These are phyloP conservation scores for Colletotrichum sp. DNA, from an alignment of 2,329 filamentous ascomycete genomes.

Conservation along the genomic window DNA sequence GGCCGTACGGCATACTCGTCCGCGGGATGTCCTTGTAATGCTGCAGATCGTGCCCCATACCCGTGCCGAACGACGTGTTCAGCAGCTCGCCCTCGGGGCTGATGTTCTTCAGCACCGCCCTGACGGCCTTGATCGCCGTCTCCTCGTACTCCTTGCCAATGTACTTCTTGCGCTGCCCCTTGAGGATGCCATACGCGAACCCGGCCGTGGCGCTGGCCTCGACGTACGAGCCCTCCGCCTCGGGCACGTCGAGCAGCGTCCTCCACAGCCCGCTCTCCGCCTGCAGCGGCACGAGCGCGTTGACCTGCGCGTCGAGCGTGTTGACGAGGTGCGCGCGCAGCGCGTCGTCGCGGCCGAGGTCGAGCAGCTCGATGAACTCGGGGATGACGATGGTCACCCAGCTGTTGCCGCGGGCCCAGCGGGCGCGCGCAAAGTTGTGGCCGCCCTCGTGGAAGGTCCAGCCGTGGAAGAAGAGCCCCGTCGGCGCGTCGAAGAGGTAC, in stretches of 20 bases:
- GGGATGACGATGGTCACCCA: constrained; percentile 87
- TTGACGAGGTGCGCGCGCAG: constrained; percentile 64
- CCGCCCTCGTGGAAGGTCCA: constrained; percentile 77
- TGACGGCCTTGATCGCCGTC: constrained; percentile 68
- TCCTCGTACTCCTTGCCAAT: constrained; percentile 65
- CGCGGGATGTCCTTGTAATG: constrained; percentile 79
- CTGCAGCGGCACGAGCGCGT: constrained; percentile 67
- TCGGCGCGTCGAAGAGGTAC: constrained; percentile 75
- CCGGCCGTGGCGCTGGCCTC: constrained; percentile 82
- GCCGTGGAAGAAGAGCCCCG: constrained; percentile 81
- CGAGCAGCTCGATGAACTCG: constrained; percentile 77
- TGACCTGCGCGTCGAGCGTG: constrained; percentile 72
- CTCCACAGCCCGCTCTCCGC: constrained; percentile 70
- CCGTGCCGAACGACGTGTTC: constrained; percentile 80
- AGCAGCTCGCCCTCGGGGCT: constrained; percentile 71
- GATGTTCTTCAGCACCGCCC: constrained; percentile 70
- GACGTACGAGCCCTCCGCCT: constrained; percentile 72
- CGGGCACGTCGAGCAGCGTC: constrained; percentile 73
- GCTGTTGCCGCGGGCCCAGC: constrained; percentile 67
- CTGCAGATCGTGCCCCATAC: constrained; percentile 75
- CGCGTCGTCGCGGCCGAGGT: constrained; percentile 66
- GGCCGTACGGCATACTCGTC: constrained; percentile 85
- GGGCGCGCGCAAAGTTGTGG: constrained; percentile 63
- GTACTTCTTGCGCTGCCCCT: constrained; percentile 73
- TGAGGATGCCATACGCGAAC: constrained; percentile 81